Conservation (phyloP, 2,329 filamentous ascomycete genomes). For the Alternaria infectoria region DNA sequence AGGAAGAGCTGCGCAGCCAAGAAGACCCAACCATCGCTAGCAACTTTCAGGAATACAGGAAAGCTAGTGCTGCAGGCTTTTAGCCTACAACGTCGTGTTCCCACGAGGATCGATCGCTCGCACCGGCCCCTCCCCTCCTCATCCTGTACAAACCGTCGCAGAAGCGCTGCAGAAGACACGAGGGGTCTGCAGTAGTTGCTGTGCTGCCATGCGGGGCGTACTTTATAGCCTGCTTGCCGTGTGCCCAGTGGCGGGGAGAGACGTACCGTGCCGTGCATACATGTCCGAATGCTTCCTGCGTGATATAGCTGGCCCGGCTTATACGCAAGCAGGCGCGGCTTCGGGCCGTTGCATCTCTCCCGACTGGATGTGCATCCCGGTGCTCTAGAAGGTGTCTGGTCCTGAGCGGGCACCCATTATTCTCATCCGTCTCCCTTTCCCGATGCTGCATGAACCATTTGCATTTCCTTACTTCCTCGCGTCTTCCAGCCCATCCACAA, state of each 20-base stretch:
- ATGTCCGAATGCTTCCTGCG: background rate
- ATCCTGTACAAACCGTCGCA: background rate
- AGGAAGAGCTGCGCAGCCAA: conserved; percentile 45
- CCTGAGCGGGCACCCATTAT: background rate
- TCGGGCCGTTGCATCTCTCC: conserved; percentile 21
- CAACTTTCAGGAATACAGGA: conserved; percentile 57
- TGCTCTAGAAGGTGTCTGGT: background rate
- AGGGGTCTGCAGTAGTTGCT: background rate
- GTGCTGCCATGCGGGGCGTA: background rate
- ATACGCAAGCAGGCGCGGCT: conserved; percentile 8
- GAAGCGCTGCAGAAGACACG: background rate
- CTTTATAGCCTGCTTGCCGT: background rate
- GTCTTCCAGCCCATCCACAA: background rate
- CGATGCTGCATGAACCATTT: background rate
- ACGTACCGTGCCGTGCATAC: background rate
- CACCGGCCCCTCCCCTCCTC: background rate
- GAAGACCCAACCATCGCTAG: conserved; percentile 32
- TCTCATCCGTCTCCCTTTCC: background rate
- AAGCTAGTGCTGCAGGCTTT: conserved; percentile 43
- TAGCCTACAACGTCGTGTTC: conserved; percentile 18
- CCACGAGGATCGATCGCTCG: background rate
- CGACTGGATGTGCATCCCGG: background rate
- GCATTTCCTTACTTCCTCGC: background rate
- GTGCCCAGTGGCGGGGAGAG: background rate
- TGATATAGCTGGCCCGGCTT: background rate